Evolutionary conservation across 1,284 basidiomycete species (phyloP).

Genomic region (Microbotryomycetes sp.): DNA sequence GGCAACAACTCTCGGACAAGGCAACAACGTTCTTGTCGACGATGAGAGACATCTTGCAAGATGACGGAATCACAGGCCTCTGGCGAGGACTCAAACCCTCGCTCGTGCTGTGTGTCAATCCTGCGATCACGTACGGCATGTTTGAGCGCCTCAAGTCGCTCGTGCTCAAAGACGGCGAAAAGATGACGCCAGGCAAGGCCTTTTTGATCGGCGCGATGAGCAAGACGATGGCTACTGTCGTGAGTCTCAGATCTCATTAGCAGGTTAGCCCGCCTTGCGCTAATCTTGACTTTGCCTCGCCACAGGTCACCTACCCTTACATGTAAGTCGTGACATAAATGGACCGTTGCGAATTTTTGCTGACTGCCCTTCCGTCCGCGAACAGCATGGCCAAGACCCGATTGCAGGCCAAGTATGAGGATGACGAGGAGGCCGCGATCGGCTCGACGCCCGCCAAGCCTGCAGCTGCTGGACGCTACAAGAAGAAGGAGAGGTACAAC

Average conservation of each 20-base stretch:
- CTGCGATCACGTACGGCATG: constrained; percentile 95
- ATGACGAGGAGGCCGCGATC: constrained; percentile 14
- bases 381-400: constrained; percentile 95
- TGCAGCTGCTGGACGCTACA: constrained; percentile 29
- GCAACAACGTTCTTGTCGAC: constrained; percentile 58
- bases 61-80: constrained; percentile 83
- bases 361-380: no score
- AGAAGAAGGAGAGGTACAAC: constrained; percentile 46
- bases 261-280: neutral
- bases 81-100: constrained; percentile 93
- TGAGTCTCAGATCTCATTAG: constrained; percentile 46
- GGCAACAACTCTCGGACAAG: constrained; percentile 72
- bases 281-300: neutral
- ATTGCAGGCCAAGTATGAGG: constrained; percentile 61
- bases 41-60: constrained; percentile 77
- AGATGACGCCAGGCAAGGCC: constrained; percentile 68
- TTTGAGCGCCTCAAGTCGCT: constrained; percentile 82
- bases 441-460: neutral
- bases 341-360: no score
- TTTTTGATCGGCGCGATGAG: constrained; percentile 88
- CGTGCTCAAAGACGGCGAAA: constrained; percentile 47
- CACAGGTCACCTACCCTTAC: constrained; percentile 78
- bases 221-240: constrained; percentile 92
- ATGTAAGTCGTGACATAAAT: constrained; percentile 29
- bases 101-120: constrained; percentile 84